phyloP scores from a whole-genome alignment of 2,329 filamentous ascomycete species.

The Aspergillus ibericus region DNA sequence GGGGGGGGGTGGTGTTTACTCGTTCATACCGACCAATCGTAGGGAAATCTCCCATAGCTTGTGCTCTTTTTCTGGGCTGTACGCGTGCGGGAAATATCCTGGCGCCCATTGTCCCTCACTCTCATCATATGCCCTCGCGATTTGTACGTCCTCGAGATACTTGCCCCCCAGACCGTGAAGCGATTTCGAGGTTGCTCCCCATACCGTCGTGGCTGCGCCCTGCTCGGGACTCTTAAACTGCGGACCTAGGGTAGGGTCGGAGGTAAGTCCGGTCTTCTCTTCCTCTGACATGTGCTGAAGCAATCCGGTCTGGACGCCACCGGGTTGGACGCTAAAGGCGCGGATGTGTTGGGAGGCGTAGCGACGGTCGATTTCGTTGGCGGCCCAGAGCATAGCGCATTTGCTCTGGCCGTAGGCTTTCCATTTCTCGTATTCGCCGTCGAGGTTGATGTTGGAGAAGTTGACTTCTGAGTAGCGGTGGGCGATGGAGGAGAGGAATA shows the following conservation, averaged over 20 bases:
- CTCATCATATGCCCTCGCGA: background rate
- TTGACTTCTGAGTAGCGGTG: slow-evolving; percentile 34
- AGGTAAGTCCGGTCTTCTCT: background rate
- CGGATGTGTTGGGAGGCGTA: slow-evolving; percentile 50
- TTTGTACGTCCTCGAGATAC: slow-evolving; percentile 1
- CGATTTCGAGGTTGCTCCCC: background rate
- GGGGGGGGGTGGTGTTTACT: no score
- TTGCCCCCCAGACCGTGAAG: slow-evolving; percentile 1
- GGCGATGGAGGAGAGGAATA: slow-evolving; percentile 47
- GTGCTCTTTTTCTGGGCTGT: no score
- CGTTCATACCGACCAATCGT: no score
- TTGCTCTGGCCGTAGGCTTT: slow-evolving; percentile 53
- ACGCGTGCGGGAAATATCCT: background rate
- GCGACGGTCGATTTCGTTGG: slow-evolving; percentile 53
- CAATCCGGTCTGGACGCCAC: slow-evolving; percentile 21
- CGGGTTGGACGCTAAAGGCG: slow-evolving; percentile 49
- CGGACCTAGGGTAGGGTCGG: no score
- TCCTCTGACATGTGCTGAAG: slow-evolving; percentile 6
- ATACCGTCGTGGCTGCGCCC: slow-evolving; percentile 1
- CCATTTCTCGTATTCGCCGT: slow-evolving; percentile 37
- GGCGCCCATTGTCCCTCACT: background rate
- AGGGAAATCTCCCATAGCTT: no score
- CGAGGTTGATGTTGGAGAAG: slow-evolving; percentile 26
- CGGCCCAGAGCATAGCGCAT: slow-evolving; percentile 53
- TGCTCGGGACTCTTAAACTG: slow-evolving; percentile 1